Percentiles rank a stretch among this genome's conserved stretches.
phyloP scores from a whole-genome alignment of 2,329 filamentous ascomycete genomes.

The Penicillium corylophilum region DNA sequence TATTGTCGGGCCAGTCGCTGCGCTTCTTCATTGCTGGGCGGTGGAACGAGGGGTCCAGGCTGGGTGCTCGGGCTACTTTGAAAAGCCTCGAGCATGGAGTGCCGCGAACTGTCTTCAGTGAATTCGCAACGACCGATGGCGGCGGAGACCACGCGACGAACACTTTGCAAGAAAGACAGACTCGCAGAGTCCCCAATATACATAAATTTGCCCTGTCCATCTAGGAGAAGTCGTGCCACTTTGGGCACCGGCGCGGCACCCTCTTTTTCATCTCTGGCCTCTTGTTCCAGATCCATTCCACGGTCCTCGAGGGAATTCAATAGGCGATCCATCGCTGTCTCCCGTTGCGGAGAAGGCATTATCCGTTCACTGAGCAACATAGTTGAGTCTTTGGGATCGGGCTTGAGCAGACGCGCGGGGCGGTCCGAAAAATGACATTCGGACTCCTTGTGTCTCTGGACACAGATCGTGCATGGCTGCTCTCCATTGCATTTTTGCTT shows the following conservation, averaged over 20 bases:
- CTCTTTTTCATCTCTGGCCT: slow-evolving; percentile 32
- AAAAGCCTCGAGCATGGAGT: slow-evolving; percentile 46
- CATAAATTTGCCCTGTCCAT: slow-evolving; percentile 55
- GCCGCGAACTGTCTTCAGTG: slow-evolving; percentile 41
- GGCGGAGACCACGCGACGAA: slow-evolving; percentile 50
- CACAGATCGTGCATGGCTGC: slow-evolving; percentile 53
- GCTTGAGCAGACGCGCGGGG: slow-evolving; percentile 35
- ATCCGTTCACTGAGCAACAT: slow-evolving; percentile 36
- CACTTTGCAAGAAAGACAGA: slow-evolving; percentile 53
- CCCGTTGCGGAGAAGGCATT: slow-evolving; percentile 29
- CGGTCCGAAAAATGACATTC: slow-evolving; percentile 44
- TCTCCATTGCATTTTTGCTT: slow-evolving; percentile 56
- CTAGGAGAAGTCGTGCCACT: slow-evolving; percentile 49
- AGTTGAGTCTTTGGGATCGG: slow-evolving; percentile 29
- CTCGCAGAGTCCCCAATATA: slow-evolving; percentile 57
- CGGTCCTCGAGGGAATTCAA: slow-evolving; percentile 35
- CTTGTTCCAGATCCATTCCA: slow-evolving; percentile 30
- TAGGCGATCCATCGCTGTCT: slow-evolving; percentile 36
- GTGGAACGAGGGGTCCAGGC: slow-evolving; percentile 26
- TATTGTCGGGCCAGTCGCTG: slow-evolving; percentile 45
- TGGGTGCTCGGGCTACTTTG: slow-evolving; percentile 32
- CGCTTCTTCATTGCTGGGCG: slow-evolving; percentile 41
- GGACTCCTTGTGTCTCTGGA: slow-evolving; percentile 41
- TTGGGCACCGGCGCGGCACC: slow-evolving; percentile 36
- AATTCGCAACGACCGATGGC: slow-evolving; percentile 45